Base-by-base conservation (phyloP, 2,329 filamentous ascomycete genomes). In the Phialophora expanda region DNA sequence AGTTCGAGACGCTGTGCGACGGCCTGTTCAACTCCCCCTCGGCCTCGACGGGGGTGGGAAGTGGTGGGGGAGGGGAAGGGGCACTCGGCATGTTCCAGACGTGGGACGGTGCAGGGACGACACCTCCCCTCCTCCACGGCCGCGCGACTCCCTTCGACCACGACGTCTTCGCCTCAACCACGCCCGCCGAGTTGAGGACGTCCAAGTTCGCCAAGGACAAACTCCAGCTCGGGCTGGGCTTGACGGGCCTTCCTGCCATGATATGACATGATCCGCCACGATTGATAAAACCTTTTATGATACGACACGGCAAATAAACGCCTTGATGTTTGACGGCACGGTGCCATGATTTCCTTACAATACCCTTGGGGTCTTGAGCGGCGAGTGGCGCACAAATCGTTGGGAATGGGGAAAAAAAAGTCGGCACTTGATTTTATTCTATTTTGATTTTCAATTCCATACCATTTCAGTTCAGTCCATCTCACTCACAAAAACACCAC, bases 1-100 rank as follows among this genome's bases (percentile, higher is more conserved):
- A 69, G 22, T 69, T 69, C 50, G 67, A 69, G 57, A 54, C 62
- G 3, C 57, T 69, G 5, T 69, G 67, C 55, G 61, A 69, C 28
- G 67, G 62, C 24, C 28, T 67, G 4, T 69, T 69, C 63, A 69
- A 66, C 34, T 53, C 59, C 4, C 46, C 59, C 6, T 51, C 65
- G 14, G 38, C 57, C 24, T 53, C 48, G 48, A 12, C 44, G n/a
- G 32, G 28, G 9, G 12, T 9, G 2, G 57, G 24, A 46, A 6
- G 28, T 8, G 24, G 38, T 9, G 24, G 14, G 1, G 48, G 38
- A 14, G 24, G 8, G 1, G 48, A n/a, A 46, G 20, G 26, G 1
- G 24, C 24, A 28, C 24, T 55, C 22, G 38, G 30, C 48, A 44
- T 65, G 30, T 51, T 65, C 30, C 48, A 38, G 24, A 34, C 24